Evolutionary conservation across 805 yeast genomes (phyloP), one percentile per base, ranked within the genome.

Genomic region (Pichia heedii): DNA sequence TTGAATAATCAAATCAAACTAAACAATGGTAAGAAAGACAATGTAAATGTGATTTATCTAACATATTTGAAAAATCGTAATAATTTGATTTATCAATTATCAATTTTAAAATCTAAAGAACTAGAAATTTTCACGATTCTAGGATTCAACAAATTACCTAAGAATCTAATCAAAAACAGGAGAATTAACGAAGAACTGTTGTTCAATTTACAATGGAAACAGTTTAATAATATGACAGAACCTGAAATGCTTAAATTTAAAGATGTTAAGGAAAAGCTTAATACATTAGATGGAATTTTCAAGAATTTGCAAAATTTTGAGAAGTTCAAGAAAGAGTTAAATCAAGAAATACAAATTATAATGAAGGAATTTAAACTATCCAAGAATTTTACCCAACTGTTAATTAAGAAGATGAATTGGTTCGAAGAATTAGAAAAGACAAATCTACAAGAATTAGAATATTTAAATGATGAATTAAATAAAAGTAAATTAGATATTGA

Each of bases 191-290:
- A 58, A 47, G 63, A 63, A 37, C 49, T 66, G 32, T 56, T 74
- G 16, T 79, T 71, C 55, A 63, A 70, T 10, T 63, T 87, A 37
- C 74, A 95, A 51, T 71, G 86, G 74, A 87, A 86, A 58, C 79
- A 93, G 4, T 85, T 83, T 65, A 74, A 81, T 20, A 74, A 87
- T 0, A 81, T 88, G 19, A 95, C 94, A 0, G 77, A 78, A 11
- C 96, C 96, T 1, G 71, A 69, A 24, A 54, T 76, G 35, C 88
- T 90, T 3, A 56, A 67, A 0, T 79, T 62, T 51, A 61, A 54
- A 13, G 70, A 70, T 27, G 70, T 63, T 41, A 34, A 50, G 34
- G 39, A 48, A 19, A 49, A 47, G 10, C 18, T 53, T 32, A 11
- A 33, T 7, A 52, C 52, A 21, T 2, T 22, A 10, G 10, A 24